A percentile compares a stretch with the other conserved stretches of the same genome.
These are phyloP conservation scores for Chaetomiaceae sp. DNA, from an alignment of 2,329 filamentous ascomycete genomes.

Conservation along the genomic window DNA sequence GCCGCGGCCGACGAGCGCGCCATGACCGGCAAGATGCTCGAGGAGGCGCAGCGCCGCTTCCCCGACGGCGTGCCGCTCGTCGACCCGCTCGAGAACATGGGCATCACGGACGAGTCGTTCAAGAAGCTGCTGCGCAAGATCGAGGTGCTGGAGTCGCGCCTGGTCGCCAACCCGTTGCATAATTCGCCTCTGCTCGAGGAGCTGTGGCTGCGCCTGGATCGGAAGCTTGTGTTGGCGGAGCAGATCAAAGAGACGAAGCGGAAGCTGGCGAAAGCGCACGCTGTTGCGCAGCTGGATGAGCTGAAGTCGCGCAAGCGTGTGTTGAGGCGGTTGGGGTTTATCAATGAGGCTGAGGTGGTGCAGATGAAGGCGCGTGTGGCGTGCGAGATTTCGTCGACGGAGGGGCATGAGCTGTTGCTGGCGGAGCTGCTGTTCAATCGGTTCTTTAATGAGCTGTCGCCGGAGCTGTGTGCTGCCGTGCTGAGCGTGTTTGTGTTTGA, in stretches of 20 bases:
- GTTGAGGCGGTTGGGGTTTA: slow-evolving; percentile 86
- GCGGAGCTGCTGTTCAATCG: slow-evolving; percentile 92
- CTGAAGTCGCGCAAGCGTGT: slow-evolving; percentile 95
- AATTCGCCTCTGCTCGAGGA: slow-evolving; percentile 77
- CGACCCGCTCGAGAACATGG: slow-evolving; percentile 95
- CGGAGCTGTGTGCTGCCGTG: slow-evolving; percentile 79
- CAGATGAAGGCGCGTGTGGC: slow-evolving; percentile 95
- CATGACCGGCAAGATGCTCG: slow-evolving; percentile 62
- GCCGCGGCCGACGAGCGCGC: slow-evolving; percentile 58
- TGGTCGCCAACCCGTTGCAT: slow-evolving; percentile 85
- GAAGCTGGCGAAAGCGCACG: slow-evolving; percentile 75
- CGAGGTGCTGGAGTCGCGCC: slow-evolving; percentile 85
- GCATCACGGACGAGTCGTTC: slow-evolving; percentile 85
- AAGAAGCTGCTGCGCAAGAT: slow-evolving; percentile 94
- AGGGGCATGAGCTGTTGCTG: slow-evolving; percentile 87
- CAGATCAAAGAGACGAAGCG: slow-evolving; percentile 87
- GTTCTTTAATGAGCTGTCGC: slow-evolving; percentile 93
- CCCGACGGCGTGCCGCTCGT: slow-evolving; percentile 84
- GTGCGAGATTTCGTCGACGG: slow-evolving; percentile 89
- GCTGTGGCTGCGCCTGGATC: slow-evolving; percentile 80
- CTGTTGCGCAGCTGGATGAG: slow-evolving; percentile 89
- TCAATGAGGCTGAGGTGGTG: slow-evolving; percentile 91
- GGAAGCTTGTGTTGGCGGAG: slow-evolving; percentile 67
- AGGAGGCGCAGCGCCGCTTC: slow-evolving; percentile 80
- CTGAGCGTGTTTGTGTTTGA: slow-evolving; percentile 97